phyloP scores from a whole-genome alignment of 345 rosid genomes.

The Iberis pinnata region DNA sequence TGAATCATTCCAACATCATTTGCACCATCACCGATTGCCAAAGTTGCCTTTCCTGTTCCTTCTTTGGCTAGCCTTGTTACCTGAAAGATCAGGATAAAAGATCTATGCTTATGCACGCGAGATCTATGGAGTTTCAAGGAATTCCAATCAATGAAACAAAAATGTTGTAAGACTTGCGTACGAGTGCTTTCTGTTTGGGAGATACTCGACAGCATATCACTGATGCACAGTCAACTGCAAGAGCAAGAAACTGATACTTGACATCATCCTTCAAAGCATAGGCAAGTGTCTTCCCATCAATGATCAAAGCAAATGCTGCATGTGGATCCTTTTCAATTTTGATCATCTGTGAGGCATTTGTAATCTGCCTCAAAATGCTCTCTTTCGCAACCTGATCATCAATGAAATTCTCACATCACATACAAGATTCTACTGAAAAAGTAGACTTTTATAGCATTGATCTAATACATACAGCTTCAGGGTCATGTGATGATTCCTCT shows the following conservation, averaged over 20 bases:
- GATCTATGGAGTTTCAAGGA: not conserved
- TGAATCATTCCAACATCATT: slow-evolving; percentile 92
- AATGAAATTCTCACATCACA: slow-evolving; percentile 6
- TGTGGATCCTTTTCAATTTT: slow-evolving; percentile 36
- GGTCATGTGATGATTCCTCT: slow-evolving; percentile 24
- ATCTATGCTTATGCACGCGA: not conserved
- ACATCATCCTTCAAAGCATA: slow-evolving; percentile 48
- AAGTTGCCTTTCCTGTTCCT: slow-evolving; percentile 57
- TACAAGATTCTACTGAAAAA: not conserved
- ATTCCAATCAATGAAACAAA: not conserved
- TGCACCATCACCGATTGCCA: slow-evolving; percentile 86
- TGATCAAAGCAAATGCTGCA: slow-evolving; percentile 59
- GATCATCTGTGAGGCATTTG: slow-evolving; percentile 40
- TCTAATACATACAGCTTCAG: slow-evolving; percentile 29
- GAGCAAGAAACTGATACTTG: slow-evolving; percentile 55
- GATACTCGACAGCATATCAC: slow-evolving; percentile 86
- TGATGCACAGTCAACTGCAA: slow-evolving; percentile 74
- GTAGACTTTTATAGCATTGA: slow-evolving; percentile 5
- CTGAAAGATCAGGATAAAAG: slow-evolving; percentile 29
- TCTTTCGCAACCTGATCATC: slow-evolving; percentile 49
- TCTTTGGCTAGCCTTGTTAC: slow-evolving; percentile 62
- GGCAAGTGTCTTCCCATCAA: slow-evolving; percentile 67
- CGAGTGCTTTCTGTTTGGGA: slow-evolving; percentile 79
- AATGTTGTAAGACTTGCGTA: slow-evolving; percentile 17
- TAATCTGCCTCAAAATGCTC: slow-evolving; percentile 43